Evolutionary conservation across 371 early-diverging fungal species (phyloP).

Genomic region (Lichtheimia corymbifera): DNA sequence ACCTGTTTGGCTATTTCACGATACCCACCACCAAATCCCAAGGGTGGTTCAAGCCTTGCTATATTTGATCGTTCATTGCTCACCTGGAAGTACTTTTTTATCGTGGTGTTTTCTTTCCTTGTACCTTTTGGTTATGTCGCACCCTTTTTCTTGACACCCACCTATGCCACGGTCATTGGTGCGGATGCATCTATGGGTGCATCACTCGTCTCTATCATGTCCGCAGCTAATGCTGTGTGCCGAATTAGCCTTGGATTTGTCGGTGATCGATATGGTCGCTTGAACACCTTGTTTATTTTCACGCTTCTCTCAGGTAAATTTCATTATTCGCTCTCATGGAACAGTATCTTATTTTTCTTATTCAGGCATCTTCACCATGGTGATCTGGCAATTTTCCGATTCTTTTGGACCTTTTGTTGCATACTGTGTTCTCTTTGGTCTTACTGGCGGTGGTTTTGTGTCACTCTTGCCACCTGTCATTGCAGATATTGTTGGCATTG

Average conservation of each 20-base stretch:
- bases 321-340: background rate
- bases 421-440: slow-evolving; percentile 51
- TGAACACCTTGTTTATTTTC: slow-evolving; percentile 15
- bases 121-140: slow-evolving; percentile 45
- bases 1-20: slow-evolving; percentile 34
- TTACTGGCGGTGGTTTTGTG: slow-evolving; percentile 48
- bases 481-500: slow-evolving; percentile 47
- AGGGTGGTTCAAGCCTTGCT: slow-evolving; percentile 15
- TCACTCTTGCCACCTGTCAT: slow-evolving; percentile 47
- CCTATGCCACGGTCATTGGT: slow-evolving; percentile 16
- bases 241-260: slow-evolving; percentile 36
- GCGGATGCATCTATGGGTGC: slow-evolving; percentile 13
- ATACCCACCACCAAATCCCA: slow-evolving; percentile 19
- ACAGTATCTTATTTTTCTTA: no score
- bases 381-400: slow-evolving; percentile 66
- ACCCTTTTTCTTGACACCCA: slow-evolving; percentile 27
- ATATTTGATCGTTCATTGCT: slow-evolving; percentile 30
- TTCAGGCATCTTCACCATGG: slow-evolving; percentile 47
- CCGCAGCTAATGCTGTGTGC: slow-evolving; percentile 16
- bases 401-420: slow-evolving; percentile 42
- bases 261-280: slow-evolving; percentile 18
- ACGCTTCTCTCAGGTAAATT: slow-evolving; percentile 31
- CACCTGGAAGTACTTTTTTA: slow-evolving; percentile 26
- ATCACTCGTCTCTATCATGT: slow-evolving; percentile 19
- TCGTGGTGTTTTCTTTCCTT: slow-evolving; percentile 41